These are phyloP conservation scores for Triticum dicoccoides DNA, from an alignment of 176 grass and related monocot genomes.

Conservation along the genomic window DNA sequence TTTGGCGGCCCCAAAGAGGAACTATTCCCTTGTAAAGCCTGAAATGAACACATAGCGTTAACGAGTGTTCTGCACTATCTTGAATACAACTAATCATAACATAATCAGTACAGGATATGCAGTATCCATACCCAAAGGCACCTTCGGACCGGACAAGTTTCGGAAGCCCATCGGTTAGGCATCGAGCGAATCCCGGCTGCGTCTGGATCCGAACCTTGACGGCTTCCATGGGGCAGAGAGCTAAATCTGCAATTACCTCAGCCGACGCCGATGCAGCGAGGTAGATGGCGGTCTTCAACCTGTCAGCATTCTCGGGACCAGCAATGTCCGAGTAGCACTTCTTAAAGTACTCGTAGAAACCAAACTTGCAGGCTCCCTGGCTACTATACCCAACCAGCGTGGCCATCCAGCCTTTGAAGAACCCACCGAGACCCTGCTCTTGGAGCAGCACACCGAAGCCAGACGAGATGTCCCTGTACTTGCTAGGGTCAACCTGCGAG, in stretches of 20 bases:
- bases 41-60: conserved; percentile 38
- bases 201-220: conserved; percentile 90
- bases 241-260: conserved; percentile 76
- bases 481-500: conserved; percentile 71
- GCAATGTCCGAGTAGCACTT: conserved; percentile 68
- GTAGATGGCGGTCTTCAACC: conserved; percentile 57
- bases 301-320: conserved; percentile 46
- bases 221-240: conserved; percentile 93
- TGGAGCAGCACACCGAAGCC: conserved; percentile 56
- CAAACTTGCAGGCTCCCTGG: conserved; percentile 88
- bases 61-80: conserved; percentile 13
- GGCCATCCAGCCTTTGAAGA: conserved; percentile 89
- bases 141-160: conserved; percentile 83
- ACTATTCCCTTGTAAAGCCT: conserved; percentile 89
- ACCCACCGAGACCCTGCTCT: conserved; percentile 71
- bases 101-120: conserved; percentile 8
- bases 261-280: conserved; percentile 74
- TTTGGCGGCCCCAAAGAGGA: conserved; percentile 90
- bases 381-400: conserved; percentile 82
- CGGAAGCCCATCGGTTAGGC: conserved; percentile 68
- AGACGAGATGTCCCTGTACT: conserved; percentile 65
- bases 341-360: conserved; percentile 94
- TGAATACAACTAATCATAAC: background rate
- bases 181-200: conserved; percentile 60
- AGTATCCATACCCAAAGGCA: conserved; percentile 63